Evolutionary conservation across 768 basidiomycete species (phyloP).

Genomic region (Xanthoconium purpureum): DNA sequence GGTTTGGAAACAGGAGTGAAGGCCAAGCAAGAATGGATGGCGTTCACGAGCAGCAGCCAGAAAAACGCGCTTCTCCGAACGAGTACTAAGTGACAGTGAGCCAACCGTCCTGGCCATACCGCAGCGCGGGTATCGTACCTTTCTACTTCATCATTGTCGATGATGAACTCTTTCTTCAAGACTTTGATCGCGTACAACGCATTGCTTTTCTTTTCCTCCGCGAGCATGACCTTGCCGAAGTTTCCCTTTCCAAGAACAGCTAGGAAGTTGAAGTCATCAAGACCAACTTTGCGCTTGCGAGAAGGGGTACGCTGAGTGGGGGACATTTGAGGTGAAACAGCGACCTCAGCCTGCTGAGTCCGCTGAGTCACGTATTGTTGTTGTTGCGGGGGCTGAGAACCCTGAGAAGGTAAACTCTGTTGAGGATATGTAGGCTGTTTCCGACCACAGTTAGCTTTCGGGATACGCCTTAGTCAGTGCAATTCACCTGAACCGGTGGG

Average conservation of each 20-base stretch:
- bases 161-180: constrained; percentile 99
- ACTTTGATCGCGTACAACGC: constrained; percentile 98
- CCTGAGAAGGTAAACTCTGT: constrained; percentile 20
- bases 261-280: constrained; percentile 99
- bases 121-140: constrained; percentile 52
- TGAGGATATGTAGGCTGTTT: constrained; percentile 26
- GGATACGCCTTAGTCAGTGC: background rate
- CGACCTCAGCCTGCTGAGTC: constrained; percentile 31
- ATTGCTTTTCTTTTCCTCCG: constrained; percentile 93
- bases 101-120: background rate
- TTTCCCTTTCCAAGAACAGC: constrained; percentile 99
- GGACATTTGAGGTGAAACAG: constrained; percentile 29
- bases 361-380: constrained; percentile 28
- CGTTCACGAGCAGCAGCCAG: constrained; percentile 94
- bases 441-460: constrained; percentile 2
- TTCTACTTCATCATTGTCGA: constrained; percentile 99
- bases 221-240: constrained; percentile 99
- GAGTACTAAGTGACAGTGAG: constrained; percentile 59
- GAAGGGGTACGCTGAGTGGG: constrained; percentile 41
- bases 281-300: constrained; percentile 82
- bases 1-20: constrained; percentile 99
- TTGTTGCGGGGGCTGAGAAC: constrained; percentile 14
- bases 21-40: constrained; percentile 93
- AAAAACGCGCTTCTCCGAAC: constrained; percentile 98
- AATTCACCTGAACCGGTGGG: constrained; percentile 23